Evolutionary conservation across 140 eudicot species (phyloP), one percentile per base, ranked within the genome.

Genomic region (Cichorium intybus): DNA sequence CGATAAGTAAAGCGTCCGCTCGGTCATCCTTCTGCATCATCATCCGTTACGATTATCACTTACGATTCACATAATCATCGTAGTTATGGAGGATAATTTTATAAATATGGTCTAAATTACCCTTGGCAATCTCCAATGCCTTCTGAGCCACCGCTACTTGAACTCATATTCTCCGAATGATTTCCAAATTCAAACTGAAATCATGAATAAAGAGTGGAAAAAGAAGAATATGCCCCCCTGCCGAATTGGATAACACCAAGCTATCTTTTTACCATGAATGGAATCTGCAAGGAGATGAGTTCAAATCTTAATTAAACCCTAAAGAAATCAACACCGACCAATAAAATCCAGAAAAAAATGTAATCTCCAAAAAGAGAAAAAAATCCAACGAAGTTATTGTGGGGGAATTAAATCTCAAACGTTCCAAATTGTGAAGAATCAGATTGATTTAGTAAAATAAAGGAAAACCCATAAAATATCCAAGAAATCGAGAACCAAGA

Each of bases 111-210:
- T 83, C 95, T 61, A 89, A 63, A 77, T 71, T 89, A 64, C 86
- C 85, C 78, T 85, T 64, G 50, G 97, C 95, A 64, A 89, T 86
- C 75, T 83, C 97, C 72, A 89, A 71, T n/a, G 91, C 97, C 85
- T 57, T 46, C 87, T 4, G 79, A 75, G 22, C 27, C 64, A 54
- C 83, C 75, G 76, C 83, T 73, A 78, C 82, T 82, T 39, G 77
- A 62, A 62, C 65, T 72, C 96, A 88, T 88, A 64, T 69, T 87
- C 57, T 50, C 50, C 23, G 52, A 45, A 27, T 28, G 41, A 48
- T 59, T 31, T 27, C 24, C 35, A 28, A 27, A 5, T 6, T 49
- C 24, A 78, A 49, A 17, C 55, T 39, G 68, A 47, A 45, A 28
- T 47, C 67, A 58, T 58, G 16, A 11, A 56, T 39, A 55, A 21